These are phyloP conservation scores for Aspergillus campestris DNA, from an alignment of 495 filamentous ascomycete species.

Conservation along the genomic window DNA sequence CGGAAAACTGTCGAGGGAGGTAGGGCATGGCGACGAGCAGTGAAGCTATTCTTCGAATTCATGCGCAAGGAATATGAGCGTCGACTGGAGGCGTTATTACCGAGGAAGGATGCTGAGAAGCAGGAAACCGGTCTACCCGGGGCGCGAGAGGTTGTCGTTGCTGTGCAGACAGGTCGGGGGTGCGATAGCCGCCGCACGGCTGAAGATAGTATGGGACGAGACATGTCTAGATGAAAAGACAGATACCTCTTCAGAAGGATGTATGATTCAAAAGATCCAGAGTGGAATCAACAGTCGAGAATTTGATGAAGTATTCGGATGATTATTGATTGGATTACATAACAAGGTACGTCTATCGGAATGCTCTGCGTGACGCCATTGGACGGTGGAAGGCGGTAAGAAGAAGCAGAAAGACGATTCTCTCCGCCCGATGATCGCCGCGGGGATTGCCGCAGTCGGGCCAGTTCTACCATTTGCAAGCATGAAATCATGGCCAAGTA, in stretches of 20 bases:
- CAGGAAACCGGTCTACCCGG: slow-evolving; percentile 12
- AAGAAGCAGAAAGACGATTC: slow-evolving; percentile 22
- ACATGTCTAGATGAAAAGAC: slow-evolving; percentile 15
- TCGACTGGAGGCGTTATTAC: neutral
- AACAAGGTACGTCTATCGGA: slow-evolving; percentile 25
- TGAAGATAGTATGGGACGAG: slow-evolving; percentile 18
- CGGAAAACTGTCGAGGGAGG: no score
- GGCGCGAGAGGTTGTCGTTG: slow-evolving; percentile 19
- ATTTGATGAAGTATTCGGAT: no score
- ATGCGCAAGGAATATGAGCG: no score
- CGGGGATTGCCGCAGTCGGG: slow-evolving; percentile 1
- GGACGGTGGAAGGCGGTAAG: slow-evolving; percentile 18
- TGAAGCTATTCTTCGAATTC: no score
- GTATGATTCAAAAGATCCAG: no score
- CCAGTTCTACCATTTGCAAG: no score
- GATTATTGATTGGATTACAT: slow-evolving; percentile 11
- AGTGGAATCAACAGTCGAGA: no score
- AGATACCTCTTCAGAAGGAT: neutral
- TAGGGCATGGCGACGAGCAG: no score
- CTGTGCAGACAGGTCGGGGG: slow-evolving; percentile 2
- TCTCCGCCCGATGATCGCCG: slow-evolving; percentile 6
- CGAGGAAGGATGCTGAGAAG: slow-evolving; percentile 31
- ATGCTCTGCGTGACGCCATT: slow-evolving; percentile 23
- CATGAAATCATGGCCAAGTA: no score
- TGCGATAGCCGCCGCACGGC: slow-evolving; percentile 18